phyloP scores from a whole-genome alignment of 108 stramenopile species.

The Skeletonema grethae region DNA sequence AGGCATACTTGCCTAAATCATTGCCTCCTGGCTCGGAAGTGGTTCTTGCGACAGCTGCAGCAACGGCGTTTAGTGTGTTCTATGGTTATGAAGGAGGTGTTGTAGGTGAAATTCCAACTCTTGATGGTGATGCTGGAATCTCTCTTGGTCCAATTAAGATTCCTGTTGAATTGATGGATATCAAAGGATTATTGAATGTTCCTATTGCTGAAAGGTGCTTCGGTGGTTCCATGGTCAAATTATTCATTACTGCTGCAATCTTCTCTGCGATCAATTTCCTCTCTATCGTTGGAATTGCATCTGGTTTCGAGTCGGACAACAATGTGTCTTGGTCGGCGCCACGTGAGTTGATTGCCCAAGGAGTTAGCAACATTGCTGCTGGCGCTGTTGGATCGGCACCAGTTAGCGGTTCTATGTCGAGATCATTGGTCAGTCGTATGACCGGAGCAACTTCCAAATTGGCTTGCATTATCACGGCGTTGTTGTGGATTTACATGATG shows the following conservation, averaged over 20 bases:
- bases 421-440: conserved; percentile 81
- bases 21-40: conserved; percentile 84
- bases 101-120: conserved; percentile 79
- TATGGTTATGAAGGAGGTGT: conserved; percentile 67
- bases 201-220: conserved; percentile 66
- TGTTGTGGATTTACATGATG: conserved; percentile 76
- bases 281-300: conserved; percentile 76
- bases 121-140: conserved; percentile 68
- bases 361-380: conserved; percentile 69
- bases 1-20: conserved; percentile 54
- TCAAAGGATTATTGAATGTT: conserved; percentile 54
- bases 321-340: conserved; percentile 74
- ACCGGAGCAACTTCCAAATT: conserved; percentile 74
- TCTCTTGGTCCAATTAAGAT: conserved; percentile 59
- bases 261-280: conserved; percentile 87
- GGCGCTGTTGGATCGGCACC: conserved; percentile 76
- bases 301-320: conserved; percentile 80
- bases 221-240: conserved; percentile 57
- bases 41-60: conserved; percentile 65
- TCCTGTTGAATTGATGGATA: conserved; percentile 69
- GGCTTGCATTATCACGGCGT: conserved; percentile 71
- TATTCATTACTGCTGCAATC: conserved; percentile 56
- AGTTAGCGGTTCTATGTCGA: conserved; percentile 73
- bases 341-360: conserved; percentile 82
- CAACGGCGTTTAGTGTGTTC: conserved; percentile 66